Evolutionary conservation across 257 asterid genomes (phyloP).

Genomic region (Solanum bulbocastanum): DNA sequence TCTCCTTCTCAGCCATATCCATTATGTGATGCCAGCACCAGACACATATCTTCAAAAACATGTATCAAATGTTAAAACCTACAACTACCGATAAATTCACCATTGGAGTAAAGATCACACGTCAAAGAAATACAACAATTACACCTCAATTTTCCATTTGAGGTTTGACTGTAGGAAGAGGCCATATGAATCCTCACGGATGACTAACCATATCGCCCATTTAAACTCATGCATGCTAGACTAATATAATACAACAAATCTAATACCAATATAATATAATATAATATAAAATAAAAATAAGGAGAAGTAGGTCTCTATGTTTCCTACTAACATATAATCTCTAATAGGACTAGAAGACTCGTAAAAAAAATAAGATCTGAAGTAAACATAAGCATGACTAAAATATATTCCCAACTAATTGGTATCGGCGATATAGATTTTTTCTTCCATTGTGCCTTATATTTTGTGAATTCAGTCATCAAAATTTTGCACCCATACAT

Average conservation of each 20-base stretch:
- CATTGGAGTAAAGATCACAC: neutral
- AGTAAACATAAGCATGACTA: neutral
- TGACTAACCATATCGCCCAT: neutral
- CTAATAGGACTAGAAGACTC: neutral
- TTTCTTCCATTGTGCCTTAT: neutral
- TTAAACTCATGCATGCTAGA: neutral
- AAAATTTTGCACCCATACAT: neutral
- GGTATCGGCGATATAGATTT: neutral
- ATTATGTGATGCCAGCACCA: constrained; percentile 99
- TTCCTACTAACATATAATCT: neutral
- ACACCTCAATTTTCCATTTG: neutral
- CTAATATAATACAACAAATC: neutral
- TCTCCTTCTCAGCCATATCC: constrained; percentile 98
- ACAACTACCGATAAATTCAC: neutral
- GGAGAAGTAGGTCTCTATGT: neutral
- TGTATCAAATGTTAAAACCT: neutral
- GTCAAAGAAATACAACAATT: neutral
- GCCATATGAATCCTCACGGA: neutral
- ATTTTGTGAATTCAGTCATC: neutral
- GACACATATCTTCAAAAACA: constrained; percentile 64
- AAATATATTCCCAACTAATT: neutral
- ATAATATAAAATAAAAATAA: neutral
- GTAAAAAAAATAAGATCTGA: neutral
- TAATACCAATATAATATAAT: neutral
- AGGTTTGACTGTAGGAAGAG: neutral